Evolutionary conservation across 2,329 filamentous ascomycete genomes (phyloP).

Genomic region (Aureobasidium vineae): DNA sequence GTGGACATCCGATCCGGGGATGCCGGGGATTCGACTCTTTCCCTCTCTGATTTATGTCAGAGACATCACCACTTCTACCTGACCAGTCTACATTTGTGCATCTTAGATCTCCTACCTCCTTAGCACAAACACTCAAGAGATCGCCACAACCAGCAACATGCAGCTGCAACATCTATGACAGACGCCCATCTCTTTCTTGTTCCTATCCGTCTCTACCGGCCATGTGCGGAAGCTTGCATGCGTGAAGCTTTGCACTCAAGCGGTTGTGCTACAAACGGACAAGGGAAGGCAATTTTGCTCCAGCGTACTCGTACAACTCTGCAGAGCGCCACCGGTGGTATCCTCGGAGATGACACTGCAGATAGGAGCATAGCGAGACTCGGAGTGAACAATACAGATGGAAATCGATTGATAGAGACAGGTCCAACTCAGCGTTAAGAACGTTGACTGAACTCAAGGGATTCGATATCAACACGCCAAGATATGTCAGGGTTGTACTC

Average conservation of each 20-base stretch:
- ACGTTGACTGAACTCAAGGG: not conserved
- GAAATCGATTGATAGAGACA: not conserved
- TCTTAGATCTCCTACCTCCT: not conserved
- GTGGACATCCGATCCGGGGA: slow-evolving; percentile 19
- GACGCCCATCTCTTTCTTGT: not conserved
- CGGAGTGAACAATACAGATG: not conserved
- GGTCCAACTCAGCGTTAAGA: not conserved
- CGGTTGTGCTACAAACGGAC: not conserved
- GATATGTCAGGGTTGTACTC: not conserved
- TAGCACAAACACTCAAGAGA: not conserved
- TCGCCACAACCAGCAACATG: not conserved
- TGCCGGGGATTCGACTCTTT: slow-evolving; percentile 2
- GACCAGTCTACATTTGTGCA: not conserved
- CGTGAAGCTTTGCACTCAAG: not conserved
- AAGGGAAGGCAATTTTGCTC: not conserved
- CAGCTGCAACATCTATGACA: not conserved
- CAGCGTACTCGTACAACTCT: not conserved
- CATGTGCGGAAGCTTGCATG: slow-evolving; percentile 4
- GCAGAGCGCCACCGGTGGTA: not conserved
- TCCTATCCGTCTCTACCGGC: not conserved
- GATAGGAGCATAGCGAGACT: not conserved
- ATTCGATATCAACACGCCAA: not conserved
- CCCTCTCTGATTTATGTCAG: not conserved
- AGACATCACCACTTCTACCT: too few relatives aligned
- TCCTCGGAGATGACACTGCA: not conserved